These are phyloP conservation scores for Dissophora ornata DNA, from an alignment of 192 early-diverging fungal genomes.

Conservation along the genomic window DNA sequence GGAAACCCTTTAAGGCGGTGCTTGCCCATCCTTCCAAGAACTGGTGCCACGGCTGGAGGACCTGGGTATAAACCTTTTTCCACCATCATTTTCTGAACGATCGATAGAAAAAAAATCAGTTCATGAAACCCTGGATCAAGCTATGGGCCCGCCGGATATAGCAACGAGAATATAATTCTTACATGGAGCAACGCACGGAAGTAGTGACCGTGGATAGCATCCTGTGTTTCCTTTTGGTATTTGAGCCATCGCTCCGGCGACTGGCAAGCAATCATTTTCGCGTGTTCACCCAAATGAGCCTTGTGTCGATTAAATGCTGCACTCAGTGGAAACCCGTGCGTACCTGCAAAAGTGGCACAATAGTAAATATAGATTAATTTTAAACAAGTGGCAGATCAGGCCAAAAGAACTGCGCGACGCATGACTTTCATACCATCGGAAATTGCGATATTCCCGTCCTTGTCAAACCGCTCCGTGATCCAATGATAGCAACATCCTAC, in stretches of 20 bases:
- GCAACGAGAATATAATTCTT: background rate
- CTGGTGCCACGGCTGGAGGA: conserved; percentile 58
- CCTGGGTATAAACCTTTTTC: conserved; percentile 57
- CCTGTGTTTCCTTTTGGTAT: conserved; percentile 63
- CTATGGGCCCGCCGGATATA: too few relatives aligned
- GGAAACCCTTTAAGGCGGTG: conserved; percentile 65
- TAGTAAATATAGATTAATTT: background rate
- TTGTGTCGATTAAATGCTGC: conserved; percentile 26
- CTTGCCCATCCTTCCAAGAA: conserved; percentile 68
- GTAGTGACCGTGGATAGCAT: conserved; percentile 74
- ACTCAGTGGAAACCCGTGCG: conserved; percentile 59
- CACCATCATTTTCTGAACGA: conserved; percentile 66
- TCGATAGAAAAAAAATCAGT: too few relatives aligned
- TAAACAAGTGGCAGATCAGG: too few relatives aligned
- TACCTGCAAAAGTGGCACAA: background rate
- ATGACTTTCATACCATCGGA: conserved; percentile 46
- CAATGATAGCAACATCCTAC: conserved; percentile 92
- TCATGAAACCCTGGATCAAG: too few relatives aligned
- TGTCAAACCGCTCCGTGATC: conserved; percentile 67
- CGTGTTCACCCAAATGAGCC: conserved; percentile 65
- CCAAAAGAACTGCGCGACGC: too few relatives aligned
- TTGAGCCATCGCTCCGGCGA: conserved; percentile 80
- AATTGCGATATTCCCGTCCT: conserved; percentile 36
- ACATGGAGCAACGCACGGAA: conserved; percentile 82
- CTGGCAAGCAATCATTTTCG: conserved; percentile 83